Conservation (phyloP, 768 basidiomycete species). For the Mycena olivaceomarginata region DNA sequence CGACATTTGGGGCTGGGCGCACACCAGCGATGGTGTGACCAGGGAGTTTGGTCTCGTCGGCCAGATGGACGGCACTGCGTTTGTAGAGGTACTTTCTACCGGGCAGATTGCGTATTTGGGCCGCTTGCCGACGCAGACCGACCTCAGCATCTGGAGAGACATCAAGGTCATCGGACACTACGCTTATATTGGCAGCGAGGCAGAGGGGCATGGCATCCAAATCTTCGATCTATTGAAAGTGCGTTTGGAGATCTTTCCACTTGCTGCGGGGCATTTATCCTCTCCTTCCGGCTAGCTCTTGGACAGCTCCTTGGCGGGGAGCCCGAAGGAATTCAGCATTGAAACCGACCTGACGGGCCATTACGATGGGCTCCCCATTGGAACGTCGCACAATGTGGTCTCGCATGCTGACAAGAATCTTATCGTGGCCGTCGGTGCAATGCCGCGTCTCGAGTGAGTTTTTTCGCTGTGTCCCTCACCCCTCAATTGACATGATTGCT, state of each 20-base stretch:
- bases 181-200: constrained; percentile 53
- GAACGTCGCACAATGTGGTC: constrained; percentile 55
- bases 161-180: constrained; percentile 51
- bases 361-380: constrained; percentile 50
- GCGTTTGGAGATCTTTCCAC: not conserved
- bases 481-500: not conserved
- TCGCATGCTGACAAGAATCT: constrained; percentile 49
- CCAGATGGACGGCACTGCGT: constrained; percentile 41
- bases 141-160: constrained; percentile 49
- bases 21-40: constrained; percentile 24
- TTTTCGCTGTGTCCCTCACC: not conserved
- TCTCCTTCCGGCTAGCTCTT: constrained; percentile 36
- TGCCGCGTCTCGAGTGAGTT: constrained; percentile 44
- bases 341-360: constrained; percentile 44
- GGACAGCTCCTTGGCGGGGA: constrained; percentile 34
- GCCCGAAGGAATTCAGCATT: constrained; percentile 49
- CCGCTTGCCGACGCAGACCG: constrained; percentile 49
- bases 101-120: constrained; percentile 48
- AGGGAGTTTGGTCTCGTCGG: constrained; percentile 41
- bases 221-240: constrained; percentile 54
- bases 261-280: not conserved
- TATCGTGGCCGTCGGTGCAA: constrained; percentile 51
- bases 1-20: constrained; percentile 41
- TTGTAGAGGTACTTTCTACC: constrained; percentile 37
- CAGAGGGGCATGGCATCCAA: constrained; percentile 51